Conservation (phyloP, 1,139 yeast genomes). For the Ogataea hybrid region DNA sequence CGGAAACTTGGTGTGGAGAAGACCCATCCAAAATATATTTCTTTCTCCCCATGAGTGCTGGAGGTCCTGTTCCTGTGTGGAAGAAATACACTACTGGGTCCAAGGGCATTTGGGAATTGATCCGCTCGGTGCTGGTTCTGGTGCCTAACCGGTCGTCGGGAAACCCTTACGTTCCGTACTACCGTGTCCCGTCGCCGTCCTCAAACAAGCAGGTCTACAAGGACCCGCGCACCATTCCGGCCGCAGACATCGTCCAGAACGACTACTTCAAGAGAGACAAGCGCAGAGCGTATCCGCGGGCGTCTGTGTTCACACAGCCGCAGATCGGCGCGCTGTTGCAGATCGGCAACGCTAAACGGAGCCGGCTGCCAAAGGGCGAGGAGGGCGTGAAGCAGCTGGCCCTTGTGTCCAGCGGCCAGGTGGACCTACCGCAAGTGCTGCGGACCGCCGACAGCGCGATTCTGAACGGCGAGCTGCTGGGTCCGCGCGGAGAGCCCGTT, state of each 20-base stretch:
- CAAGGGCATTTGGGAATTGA: conserved; percentile 76
- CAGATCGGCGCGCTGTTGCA: conserved; percentile 71
- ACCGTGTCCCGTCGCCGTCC: conserved; percentile 75
- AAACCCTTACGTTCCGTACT: conserved; percentile 71
- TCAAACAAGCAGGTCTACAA: conserved; percentile 57
- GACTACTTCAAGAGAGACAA: conserved; percentile 71
- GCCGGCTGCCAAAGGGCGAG: conserved; percentile 71
- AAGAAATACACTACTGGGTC: conserved; percentile 84
- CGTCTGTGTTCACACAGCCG: conserved; percentile 66
- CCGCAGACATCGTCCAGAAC: conserved; percentile 72
- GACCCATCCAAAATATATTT: neutral
- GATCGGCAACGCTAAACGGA: conserved; percentile 62
- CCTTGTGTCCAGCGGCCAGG: conserved; percentile 38
- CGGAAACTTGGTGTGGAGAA: conserved; percentile 7
- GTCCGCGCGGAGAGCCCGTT: conserved; percentile 66
- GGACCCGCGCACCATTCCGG: conserved; percentile 76
- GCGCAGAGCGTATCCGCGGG: conserved; percentile 76
- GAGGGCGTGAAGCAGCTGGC: conserved; percentile 70
- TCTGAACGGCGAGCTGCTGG: conserved; percentile 63
- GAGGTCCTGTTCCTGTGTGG: conserved; percentile 82
- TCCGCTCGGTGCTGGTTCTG: conserved; percentile 60
- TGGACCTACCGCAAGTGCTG: conserved; percentile 57
- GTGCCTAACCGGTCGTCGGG: conserved; percentile 87
- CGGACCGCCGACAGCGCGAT: conserved; percentile 38
- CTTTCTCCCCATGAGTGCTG: conserved; percentile 30